Conservation (phyloP, 108 stramenopile genomes). For the Cyclotella cryptica region DNA sequence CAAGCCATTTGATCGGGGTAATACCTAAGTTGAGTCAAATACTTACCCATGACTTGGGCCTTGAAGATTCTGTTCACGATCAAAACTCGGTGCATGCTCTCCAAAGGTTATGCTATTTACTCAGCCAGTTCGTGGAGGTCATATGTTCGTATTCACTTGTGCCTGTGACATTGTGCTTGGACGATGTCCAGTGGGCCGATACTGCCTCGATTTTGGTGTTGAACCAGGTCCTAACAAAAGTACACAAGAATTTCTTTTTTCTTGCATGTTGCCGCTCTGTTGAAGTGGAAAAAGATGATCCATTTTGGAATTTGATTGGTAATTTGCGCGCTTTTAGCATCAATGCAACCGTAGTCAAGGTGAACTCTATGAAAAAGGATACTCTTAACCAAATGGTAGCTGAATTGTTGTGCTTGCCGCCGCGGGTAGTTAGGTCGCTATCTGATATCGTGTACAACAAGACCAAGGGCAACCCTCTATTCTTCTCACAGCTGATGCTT, state of each 20-base stretch:
- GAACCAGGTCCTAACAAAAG: conserved; percentile 6
- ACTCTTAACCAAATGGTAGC: conserved; percentile 23
- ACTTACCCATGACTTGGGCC: neutral
- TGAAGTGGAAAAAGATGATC: conserved; percentile 25
- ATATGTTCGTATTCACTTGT: conserved; percentile 8
- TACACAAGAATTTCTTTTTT: conserved; percentile 7
- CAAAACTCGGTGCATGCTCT: conserved; percentile 18
- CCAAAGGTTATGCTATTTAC: conserved; percentile 18
- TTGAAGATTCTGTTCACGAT: neutral
- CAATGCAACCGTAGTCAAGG: neutral
- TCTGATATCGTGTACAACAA: conserved; percentile 24
- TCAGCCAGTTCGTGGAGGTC: conserved; percentile 20
- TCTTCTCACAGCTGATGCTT: conserved; percentile 22
- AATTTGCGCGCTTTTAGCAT: conserved; percentile 2
- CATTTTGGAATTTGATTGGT: conserved; percentile 9
- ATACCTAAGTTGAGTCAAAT: conserved; percentile 24
- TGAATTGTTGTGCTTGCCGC: conserved; percentile 24
- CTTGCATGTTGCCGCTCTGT: conserved; percentile 21
- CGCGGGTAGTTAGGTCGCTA: conserved; percentile 22
- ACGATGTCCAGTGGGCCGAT: conserved; percentile 45
- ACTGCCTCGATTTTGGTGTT: conserved; percentile 13
- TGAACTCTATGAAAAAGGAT: conserved; percentile 15
- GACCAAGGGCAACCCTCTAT: conserved; percentile 37
- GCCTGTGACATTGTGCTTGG: conserved; percentile 24
- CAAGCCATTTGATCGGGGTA: conserved; percentile 6